These are phyloP conservation scores for Taphrina wiesneri DNA, from an alignment of 1,139 yeast species.

Conservation along the genomic window DNA sequence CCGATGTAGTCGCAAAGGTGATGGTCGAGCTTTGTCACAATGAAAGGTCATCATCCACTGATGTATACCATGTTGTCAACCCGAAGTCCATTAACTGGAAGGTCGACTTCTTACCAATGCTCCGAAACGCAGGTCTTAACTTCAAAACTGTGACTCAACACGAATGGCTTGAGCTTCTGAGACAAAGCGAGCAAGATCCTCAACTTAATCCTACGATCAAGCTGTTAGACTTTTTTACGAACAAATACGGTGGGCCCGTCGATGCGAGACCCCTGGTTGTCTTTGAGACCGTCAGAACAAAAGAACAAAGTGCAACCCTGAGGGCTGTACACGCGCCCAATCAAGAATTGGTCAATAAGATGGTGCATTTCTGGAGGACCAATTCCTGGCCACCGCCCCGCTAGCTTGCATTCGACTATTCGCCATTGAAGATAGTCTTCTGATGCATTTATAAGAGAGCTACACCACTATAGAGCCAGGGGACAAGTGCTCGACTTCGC, in stretches of 20 bases:
- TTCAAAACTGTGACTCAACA: not conserved
- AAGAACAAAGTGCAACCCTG: not conserved
- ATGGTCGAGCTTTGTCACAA: not conserved
- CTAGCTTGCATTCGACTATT: too few species aligned
- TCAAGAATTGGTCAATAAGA: not conserved
- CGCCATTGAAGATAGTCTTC: not conserved
- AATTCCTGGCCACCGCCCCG: constrained; percentile 3
- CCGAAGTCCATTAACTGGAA: not conserved
- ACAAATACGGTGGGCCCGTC: not conserved
- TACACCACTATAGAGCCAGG: too few species aligned
- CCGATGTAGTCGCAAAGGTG: not conserved
- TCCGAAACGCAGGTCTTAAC: not conserved
- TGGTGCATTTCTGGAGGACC: not conserved
- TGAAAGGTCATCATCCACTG: not conserved
- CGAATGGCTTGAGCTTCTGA: not conserved
- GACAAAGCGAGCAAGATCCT: not conserved
- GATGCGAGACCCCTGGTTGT: not conserved
- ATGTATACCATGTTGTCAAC: not conserved
- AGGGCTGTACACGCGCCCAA: not conserved
- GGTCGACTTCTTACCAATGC: not conserved
- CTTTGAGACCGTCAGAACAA: not conserved
- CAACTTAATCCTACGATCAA: not conserved
- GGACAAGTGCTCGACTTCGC: too few species aligned
- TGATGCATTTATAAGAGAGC: not conserved
- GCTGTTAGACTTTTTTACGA: not conserved